Percentiles rank a stretch among this genome's conserved stretches.
These are phyloP conservation scores for Ophiostoma fasciatum DNA, from an alignment of 2,329 filamentous ascomycete species.

Conservation along the genomic window DNA sequence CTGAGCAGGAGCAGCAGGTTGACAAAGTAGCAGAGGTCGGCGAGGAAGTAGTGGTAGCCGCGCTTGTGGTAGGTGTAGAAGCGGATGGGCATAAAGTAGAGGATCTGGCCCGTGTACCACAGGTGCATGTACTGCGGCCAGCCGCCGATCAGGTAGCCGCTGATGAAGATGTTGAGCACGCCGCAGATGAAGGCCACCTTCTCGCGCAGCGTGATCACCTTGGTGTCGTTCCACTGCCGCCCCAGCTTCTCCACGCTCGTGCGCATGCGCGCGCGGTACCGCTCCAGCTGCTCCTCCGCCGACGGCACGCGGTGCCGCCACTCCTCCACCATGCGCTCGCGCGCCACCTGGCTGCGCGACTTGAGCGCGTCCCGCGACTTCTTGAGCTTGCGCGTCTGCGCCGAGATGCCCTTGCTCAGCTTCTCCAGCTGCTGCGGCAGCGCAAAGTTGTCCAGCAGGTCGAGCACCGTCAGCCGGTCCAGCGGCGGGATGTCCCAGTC, in stretches of 20 bases:
- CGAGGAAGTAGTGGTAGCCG: slow-evolving; percentile 93
- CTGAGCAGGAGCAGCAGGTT: slow-evolving; percentile 71
- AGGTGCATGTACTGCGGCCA: slow-evolving; percentile 74
- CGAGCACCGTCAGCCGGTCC: slow-evolving; percentile 80
- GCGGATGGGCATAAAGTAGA: slow-evolving; percentile 95
- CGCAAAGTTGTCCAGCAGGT: slow-evolving; percentile 86
- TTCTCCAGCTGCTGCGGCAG: slow-evolving; percentile 83
- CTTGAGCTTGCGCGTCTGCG: slow-evolving; percentile 73
- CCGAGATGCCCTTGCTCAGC: slow-evolving; percentile 66
- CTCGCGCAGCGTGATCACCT: slow-evolving; percentile 75
- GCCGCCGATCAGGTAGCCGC: slow-evolving; percentile 81
- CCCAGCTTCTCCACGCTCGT: slow-evolving; percentile 77
- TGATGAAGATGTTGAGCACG: slow-evolving; percentile 94
- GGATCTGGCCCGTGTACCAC: slow-evolving; percentile 79
- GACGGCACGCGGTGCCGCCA: slow-evolving; percentile 77
- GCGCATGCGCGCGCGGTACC: slow-evolving; percentile 78
- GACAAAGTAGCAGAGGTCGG: slow-evolving; percentile 96
- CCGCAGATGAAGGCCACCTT: slow-evolving; percentile 94
- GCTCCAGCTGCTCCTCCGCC: slow-evolving; percentile 82
- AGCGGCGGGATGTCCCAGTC: slow-evolving; percentile 84
- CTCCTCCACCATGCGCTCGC: slow-evolving; percentile 80
- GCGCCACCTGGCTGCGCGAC: slow-evolving; percentile 61
- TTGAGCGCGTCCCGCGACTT: slow-evolving; percentile 70
- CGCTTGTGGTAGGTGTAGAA: slow-evolving; percentile 81
- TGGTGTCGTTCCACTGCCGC: slow-evolving; percentile 76